Percentiles rank a stretch among this genome's conserved stretches.
These are phyloP conservation scores for Mycosphaerelloides madeirae DNA, from an alignment of 2,329 filamentous ascomycete genomes.

Conservation along the genomic window DNA sequence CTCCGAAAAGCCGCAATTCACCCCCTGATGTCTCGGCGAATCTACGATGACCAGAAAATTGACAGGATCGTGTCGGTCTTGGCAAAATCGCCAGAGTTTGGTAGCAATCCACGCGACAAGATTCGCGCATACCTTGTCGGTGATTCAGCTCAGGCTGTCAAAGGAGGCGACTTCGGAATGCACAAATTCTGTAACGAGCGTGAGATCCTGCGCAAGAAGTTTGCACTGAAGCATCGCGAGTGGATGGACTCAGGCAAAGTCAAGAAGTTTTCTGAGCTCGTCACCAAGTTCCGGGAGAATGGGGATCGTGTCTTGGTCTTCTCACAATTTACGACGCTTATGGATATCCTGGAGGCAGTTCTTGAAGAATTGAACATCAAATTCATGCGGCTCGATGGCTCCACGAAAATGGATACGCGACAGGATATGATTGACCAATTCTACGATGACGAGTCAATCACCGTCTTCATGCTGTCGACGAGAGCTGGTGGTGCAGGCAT, in stretches of 20 bases:
- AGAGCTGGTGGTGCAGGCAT: slow-evolving; percentile 95
- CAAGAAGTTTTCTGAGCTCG: slow-evolving; percentile 68
- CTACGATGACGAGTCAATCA: slow-evolving; percentile 68
- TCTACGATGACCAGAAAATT: slow-evolving; percentile 71
- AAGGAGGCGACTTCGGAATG: slow-evolving; percentile 69
- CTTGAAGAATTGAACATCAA: slow-evolving; percentile 66
- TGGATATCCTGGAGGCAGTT: slow-evolving; percentile 83
- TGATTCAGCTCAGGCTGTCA: slow-evolving; percentile 60
- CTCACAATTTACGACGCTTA: slow-evolving; percentile 85
- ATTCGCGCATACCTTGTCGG: slow-evolving; percentile 63
- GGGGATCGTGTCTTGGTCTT: slow-evolving; percentile 88
- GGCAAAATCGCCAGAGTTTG: slow-evolving; percentile 30
- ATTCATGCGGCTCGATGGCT: slow-evolving; percentile 83
- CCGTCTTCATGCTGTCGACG: slow-evolving; percentile 88
- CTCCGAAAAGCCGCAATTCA: slow-evolving; percentile 90
- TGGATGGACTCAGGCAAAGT: slow-evolving; percentile 77
- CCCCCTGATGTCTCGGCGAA: slow-evolving; percentile 76
- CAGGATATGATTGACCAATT: slow-evolving; percentile 88
- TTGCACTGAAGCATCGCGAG: slow-evolving; percentile 55
- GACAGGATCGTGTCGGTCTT: slow-evolving; percentile 57
- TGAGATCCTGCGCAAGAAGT: slow-evolving; percentile 49
- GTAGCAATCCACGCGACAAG: slow-evolving; percentile 29
- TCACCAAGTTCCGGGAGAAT: slow-evolving; percentile 67
- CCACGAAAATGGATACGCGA: slow-evolving; percentile 73
- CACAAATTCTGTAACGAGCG: slow-evolving; percentile 55